Evolutionary conservation across 2,329 filamentous ascomycete species (phyloP).

Genomic region (Fusarium nelsonii): DNA sequence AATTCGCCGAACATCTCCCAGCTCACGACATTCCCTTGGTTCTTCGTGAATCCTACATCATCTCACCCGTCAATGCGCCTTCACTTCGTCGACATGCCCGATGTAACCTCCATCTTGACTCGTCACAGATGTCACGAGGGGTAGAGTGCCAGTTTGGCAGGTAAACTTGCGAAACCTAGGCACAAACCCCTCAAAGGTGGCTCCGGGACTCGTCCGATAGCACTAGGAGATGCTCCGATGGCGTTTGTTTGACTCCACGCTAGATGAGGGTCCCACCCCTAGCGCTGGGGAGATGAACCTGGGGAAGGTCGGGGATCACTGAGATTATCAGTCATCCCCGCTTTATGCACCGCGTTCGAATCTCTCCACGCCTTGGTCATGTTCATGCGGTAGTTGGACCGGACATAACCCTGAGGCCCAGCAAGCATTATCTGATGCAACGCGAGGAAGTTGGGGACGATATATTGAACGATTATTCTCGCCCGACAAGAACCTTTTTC

Average conservation of each 20-base stretch:
- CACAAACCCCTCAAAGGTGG: neutral
- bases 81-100: neutral
- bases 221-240: constrained; percentile 19
- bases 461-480: constrained; percentile 8
- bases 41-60: no score
- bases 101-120: neutral
- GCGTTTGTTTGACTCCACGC: neutral
- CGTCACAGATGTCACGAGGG: neutral
- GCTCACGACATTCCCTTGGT: no score
- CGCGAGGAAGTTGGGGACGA: neutral
- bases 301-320: constrained; percentile 5
- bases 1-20: neutral
- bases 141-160: neutral
- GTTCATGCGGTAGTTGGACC: neutral
- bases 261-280: neutral
- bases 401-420: neutral
- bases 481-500: neutral
- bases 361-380: neutral
- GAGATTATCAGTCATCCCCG: constrained; percentile 4
- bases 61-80: neutral
- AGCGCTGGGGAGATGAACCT: neutral
- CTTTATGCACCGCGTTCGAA: neutral
- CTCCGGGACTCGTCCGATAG: constrained; percentile 6
- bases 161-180: neutral
- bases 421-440: neutral